These are phyloP conservation scores for Carex arenaria DNA, from an alignment of 202 grass and related monocot species.

Conservation along the genomic window DNA sequence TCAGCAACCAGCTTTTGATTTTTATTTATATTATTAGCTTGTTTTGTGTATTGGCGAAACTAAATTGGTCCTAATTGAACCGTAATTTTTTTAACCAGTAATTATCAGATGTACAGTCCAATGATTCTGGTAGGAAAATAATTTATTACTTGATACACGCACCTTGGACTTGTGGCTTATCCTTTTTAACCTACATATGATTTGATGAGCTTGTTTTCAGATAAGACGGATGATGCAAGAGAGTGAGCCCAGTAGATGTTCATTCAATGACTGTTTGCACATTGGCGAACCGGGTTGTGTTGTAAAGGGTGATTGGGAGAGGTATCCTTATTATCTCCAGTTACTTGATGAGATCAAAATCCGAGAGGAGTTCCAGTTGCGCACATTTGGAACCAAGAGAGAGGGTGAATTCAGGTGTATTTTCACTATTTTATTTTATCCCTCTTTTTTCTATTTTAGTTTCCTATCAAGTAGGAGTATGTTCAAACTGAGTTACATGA, in stretches of 20 bases:
- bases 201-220: slow-evolving; percentile 33
- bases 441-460: not conserved
- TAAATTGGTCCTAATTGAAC: not conserved
- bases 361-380: slow-evolving; percentile 78
- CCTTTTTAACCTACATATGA: not conserved
- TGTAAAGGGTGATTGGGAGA: slow-evolving; percentile 85
- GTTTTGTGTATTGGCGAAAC: not conserved
- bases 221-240: slow-evolving; percentile 63
- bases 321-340: slow-evolving; percentile 91
- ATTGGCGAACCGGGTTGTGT: slow-evolving; percentile 81
- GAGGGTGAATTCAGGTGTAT: slow-evolving; percentile 84
- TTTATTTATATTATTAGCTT: not conserved
- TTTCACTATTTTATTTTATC: not conserved
- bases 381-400: slow-evolving; percentile 85
- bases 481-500: not conserved
- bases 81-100: not conserved
- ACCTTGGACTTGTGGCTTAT: not conserved
- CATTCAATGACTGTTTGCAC: slow-evolving; percentile 88
- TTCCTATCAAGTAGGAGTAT: not conserved
- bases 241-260: slow-evolving; percentile 55
- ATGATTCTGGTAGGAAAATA: not conserved
- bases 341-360: slow-evolving; percentile 98
- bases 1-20: not conserved
- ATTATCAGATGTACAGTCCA: not conserved
- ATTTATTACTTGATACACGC: not conserved